These are phyloP conservation scores for Apophysomyces sp. DNA, from an alignment of 371 early-diverging fungal genomes.

Conservation along the genomic window DNA sequence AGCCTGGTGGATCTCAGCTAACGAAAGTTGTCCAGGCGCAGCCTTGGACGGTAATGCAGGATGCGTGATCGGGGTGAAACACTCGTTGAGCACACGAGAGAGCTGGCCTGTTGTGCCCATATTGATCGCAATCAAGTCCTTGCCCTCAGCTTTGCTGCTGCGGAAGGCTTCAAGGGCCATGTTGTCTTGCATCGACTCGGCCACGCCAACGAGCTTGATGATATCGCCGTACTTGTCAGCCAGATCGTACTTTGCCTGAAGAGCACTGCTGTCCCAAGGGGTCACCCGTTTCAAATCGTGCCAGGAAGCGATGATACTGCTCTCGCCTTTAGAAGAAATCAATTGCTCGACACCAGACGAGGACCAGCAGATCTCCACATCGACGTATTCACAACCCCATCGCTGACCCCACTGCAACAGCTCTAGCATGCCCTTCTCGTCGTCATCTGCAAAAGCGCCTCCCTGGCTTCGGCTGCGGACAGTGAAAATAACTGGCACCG, in stretches of 20 bases:
- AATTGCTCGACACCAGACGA: conserved; percentile 49
- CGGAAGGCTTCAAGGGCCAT: conserved; percentile 70
- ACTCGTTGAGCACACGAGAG: conserved; percentile 83
- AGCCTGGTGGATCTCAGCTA: conserved; percentile 75
- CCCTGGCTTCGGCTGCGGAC: conserved; percentile 89
- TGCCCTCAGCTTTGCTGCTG: conserved; percentile 26
- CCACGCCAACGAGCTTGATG: conserved; percentile 88
- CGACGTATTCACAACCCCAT: conserved; percentile 94
- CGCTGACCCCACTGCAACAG: conserved; percentile 70
- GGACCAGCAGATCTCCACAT: conserved; percentile 76
- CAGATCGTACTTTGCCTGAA: conserved; percentile 57
- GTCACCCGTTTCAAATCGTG: conserved; percentile 76
- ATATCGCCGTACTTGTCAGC: conserved; percentile 73
- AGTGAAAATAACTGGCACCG: conserved; percentile 90
- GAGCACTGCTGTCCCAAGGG: conserved; percentile 62
- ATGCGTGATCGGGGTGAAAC: conserved; percentile 94
- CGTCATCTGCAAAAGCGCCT: conserved; percentile 77
- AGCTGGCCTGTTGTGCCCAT: conserved; percentile 91
- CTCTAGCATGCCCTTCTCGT: conserved; percentile 60
- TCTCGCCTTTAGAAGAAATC: conserved; percentile 53
- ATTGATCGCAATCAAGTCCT: conserved; percentile 89
- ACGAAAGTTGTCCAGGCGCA: conserved; percentile 95
- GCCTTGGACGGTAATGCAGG: conserved; percentile 75
- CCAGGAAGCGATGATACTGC: conserved; percentile 84
- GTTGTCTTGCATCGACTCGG: conserved; percentile 77